Evolutionary conservation across 2,329 filamentous ascomycete species (phyloP).

Genomic region (Fusarium begoniae): DNA sequence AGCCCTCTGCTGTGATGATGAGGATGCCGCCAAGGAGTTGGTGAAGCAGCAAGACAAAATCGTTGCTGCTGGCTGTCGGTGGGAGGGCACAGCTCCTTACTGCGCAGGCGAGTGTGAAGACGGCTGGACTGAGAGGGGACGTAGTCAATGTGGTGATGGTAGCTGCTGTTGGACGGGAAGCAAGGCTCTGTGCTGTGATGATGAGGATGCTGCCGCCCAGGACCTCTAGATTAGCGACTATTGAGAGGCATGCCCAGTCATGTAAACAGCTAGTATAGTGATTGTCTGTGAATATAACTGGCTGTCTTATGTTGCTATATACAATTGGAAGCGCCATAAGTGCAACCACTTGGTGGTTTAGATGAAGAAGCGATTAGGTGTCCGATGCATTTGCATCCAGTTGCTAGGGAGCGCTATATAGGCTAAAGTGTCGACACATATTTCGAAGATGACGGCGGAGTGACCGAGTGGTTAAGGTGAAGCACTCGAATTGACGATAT

Average conservation of each 20-base stretch:
- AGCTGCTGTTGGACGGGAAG: neutral
- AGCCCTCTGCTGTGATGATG: neutral
- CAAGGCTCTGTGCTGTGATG: neutral
- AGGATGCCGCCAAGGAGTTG: neutral
- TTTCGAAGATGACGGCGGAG: neutral
- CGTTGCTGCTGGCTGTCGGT: rapidly evolving
- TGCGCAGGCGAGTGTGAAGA: rapidly evolving
- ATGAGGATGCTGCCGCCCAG: rapidly evolving
- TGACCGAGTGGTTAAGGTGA: constrained; percentile 1
- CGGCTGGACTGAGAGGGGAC: neutral
- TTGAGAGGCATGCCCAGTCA: rapidly evolving
- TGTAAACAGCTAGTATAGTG: rapidly evolving
- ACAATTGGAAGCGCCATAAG: neutral
- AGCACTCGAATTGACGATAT: neutral
- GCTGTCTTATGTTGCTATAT: rapidly evolving
- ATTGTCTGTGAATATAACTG: neutral
- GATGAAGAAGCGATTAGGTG: neutral
- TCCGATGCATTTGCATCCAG: rapidly evolving
- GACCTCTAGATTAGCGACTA: neutral
- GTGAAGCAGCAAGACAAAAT: neutral
- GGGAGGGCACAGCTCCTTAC: neutral
- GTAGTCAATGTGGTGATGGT: neutral
- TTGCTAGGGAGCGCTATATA: rapidly evolving
- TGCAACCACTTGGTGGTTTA: too few species aligned
- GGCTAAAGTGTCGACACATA: rapidly evolving